Evolutionary conservation across 2,329 filamentous ascomycete genomes (phyloP).

Genomic region (Xylaria hypoxylon): DNA sequence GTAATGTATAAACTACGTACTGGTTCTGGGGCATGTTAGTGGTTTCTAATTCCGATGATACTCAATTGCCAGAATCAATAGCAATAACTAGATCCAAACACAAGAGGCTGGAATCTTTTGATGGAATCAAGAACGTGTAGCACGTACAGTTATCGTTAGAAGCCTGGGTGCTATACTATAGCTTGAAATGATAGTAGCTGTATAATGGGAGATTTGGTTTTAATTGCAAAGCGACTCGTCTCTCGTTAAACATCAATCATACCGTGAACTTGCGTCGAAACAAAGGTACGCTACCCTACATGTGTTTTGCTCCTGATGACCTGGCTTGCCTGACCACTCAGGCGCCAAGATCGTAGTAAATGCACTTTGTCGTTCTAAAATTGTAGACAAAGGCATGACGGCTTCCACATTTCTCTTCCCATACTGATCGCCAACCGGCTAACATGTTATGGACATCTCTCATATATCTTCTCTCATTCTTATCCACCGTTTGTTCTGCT

Average conservation of each 20-base stretch:
- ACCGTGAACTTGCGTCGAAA: constrained; percentile 11
- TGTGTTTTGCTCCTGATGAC: neutral
- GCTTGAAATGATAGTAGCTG: neutral
- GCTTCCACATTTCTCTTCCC: constrained; percentile 64
- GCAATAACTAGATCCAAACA: neutral
- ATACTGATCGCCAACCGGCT: constrained; percentile 69
- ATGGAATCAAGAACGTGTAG: neutral
- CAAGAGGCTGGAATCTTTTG: neutral
- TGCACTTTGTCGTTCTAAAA: constrained; percentile 83
- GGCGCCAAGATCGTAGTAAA: constrained; percentile 81
- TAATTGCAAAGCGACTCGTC: constrained; percentile 19
- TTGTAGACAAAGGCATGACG: constrained; percentile 91
- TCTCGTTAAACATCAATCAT: constrained; percentile 35
- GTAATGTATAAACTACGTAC: too few relatives aligned
- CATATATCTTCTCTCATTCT: constrained; percentile 83
- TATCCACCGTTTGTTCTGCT: constrained; percentile 80
- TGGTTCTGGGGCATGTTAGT: neutral
- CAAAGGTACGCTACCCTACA: constrained; percentile 19
- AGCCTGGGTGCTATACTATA: neutral
- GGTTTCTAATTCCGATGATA: too few relatives aligned
- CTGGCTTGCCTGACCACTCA: constrained; percentile 7
- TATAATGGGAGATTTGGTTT: constrained; percentile 5
- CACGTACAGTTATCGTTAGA: neutral
- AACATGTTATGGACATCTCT: constrained; percentile 85
- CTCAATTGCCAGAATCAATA: neutral